A percentile compares a stretch with the other conserved stretches of the same genome.
phyloP scores from a whole-genome alignment of 2,329 filamentous ascomycete species.

The Monosporascus sp. region DNA sequence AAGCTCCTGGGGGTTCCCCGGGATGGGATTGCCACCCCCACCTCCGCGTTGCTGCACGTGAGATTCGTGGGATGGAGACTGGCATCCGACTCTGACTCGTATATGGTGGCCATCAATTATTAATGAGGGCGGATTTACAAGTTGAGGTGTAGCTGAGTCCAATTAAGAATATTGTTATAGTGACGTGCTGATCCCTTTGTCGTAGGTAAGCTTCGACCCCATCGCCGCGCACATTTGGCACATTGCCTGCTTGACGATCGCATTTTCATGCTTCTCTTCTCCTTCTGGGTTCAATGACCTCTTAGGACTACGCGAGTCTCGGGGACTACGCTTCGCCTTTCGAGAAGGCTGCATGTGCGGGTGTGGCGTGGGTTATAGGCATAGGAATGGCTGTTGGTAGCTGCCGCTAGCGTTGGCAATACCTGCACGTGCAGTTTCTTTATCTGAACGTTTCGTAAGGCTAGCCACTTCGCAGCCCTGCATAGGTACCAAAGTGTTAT shows the following conservation, averaged over 20 bases:
- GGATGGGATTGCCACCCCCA: neutral
- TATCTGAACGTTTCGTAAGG: too few relatives aligned
- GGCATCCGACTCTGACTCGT: neutral
- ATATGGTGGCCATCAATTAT: neutral
- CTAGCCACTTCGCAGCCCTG: too few relatives aligned
- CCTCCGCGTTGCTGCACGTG: neutral
- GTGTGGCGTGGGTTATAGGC: too few relatives aligned
- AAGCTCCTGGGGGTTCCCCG: neutral
- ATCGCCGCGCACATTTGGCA: neutral
- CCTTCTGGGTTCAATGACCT: neutral
- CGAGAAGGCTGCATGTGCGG: too few relatives aligned
- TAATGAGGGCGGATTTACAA: neutral
- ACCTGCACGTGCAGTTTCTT: too few relatives aligned
- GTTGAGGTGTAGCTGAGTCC: neutral
- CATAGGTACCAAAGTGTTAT: too few relatives aligned
- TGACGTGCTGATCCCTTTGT: neutral
- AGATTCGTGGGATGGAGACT: neutral
- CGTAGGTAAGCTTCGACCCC: neutral
- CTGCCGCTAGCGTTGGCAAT: too few relatives aligned
- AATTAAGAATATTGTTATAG: neutral
- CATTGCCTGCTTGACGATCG: neutral
- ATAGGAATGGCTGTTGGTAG: too few relatives aligned
- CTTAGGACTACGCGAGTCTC: neutral
- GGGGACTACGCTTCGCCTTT: neutral
- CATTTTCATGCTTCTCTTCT: neutral